A percentile compares a stretch with the other conserved stretches of the same genome.
phyloP scores from a whole-genome alignment of 1,284 basidiomycete genomes.

The Moesziomyces globuligerus region DNA sequence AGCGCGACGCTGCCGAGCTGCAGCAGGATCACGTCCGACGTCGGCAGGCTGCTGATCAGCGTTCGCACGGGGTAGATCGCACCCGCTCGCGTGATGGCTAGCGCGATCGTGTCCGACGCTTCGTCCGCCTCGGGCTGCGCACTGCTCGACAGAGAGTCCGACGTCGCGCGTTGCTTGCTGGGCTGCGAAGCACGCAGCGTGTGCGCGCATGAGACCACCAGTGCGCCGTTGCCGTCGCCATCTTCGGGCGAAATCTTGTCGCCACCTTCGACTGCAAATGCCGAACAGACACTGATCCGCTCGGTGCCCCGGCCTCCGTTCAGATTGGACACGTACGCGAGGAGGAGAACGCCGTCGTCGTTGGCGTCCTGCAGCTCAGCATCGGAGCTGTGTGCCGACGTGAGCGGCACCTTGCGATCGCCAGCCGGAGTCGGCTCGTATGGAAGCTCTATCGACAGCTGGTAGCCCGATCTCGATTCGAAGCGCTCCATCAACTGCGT shows the following conservation, averaged over 20 bases:
- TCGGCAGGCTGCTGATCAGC: slow-evolving; percentile 74
- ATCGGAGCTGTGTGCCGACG: slow-evolving; percentile 48
- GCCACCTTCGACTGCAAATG: slow-evolving; percentile 72
- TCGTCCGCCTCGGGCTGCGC: neutral
- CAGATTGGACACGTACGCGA: slow-evolving; percentile 72
- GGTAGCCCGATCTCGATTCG: slow-evolving; percentile 37
- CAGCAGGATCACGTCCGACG: slow-evolving; percentile 72
- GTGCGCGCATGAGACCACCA: slow-evolving; percentile 76
- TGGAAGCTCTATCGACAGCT: slow-evolving; percentile 60
- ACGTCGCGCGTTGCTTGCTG: slow-evolving; percentile 22
- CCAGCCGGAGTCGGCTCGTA: slow-evolving; percentile 58
- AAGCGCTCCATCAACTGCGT: slow-evolving; percentile 27
- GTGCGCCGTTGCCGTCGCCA: slow-evolving; percentile 65
- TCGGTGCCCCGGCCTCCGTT: slow-evolving; percentile 68
- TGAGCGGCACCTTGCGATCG: slow-evolving; percentile 50
- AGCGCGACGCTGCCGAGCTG: slow-evolving; percentile 51
- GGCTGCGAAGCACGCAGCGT: slow-evolving; percentile 70
- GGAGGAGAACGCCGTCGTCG: slow-evolving; percentile 71
- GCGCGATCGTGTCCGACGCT: slow-evolving; percentile 52
- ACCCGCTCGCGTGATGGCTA: slow-evolving; percentile 66
- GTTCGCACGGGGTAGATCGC: slow-evolving; percentile 71
- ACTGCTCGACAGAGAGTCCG: slow-evolving; percentile 20
- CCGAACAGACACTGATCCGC: slow-evolving; percentile 74
- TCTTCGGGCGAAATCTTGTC: slow-evolving; percentile 46
- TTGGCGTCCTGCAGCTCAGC: slow-evolving; percentile 48